Conservation (phyloP, 169 alveolate genomes). For the Plasmodium ovale region DNA sequence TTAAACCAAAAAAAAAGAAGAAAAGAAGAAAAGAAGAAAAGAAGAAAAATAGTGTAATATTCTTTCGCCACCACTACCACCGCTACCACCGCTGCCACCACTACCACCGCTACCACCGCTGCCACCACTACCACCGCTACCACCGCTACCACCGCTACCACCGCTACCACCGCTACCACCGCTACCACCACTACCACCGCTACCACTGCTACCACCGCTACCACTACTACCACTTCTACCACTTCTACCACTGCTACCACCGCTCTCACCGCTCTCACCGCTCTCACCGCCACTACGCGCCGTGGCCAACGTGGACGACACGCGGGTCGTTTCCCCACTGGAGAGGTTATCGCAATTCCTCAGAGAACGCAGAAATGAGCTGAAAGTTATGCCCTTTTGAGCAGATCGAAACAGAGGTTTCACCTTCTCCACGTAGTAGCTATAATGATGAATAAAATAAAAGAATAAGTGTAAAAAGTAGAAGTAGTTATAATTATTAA, state of each 20-base stretch:
- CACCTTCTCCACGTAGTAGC: neutral
- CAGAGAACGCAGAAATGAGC: neutral
- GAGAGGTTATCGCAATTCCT: no score
- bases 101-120: neutral
- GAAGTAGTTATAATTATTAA: slow-evolving; percentile 31
- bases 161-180: neutral
- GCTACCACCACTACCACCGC: neutral
- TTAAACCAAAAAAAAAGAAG: neutral
- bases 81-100: neutral
- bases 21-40: no score
- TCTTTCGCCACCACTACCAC: neutral
- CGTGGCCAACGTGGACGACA: no score
- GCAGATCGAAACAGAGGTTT: no score
- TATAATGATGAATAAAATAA: slow-evolving; percentile 22
- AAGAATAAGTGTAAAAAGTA: slow-evolving; percentile 20
- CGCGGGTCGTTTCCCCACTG: no score
- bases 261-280: no score
- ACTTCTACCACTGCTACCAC: neutral
- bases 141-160: neutral
- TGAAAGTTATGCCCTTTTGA: neutral
- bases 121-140: neutral
- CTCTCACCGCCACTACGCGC: neutral
- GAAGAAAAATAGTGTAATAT: neutral
- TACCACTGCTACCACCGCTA: neutral
- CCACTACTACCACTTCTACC: neutral